Base-by-base conservation (phyloP, 352 stramenopile species). In the Globisporangium megalacanthum region DNA sequence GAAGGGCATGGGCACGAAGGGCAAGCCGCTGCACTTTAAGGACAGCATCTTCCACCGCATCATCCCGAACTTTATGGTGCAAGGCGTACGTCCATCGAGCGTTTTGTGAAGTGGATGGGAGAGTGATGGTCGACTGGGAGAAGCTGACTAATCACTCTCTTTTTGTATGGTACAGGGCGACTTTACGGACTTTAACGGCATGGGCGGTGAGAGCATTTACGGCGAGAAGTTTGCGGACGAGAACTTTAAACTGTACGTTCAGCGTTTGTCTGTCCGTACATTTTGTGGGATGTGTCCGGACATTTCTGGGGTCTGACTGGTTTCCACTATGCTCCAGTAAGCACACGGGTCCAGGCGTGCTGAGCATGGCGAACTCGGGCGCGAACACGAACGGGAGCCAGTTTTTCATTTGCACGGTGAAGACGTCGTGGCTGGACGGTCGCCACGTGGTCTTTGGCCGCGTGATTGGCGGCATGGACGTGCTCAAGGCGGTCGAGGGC, bases 21-120 rank as follows among this genome's bases (percentile, higher is more conserved):
- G 97, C 54, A 99, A 99, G 78, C 74, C 93, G 17, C 75, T 99
- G 20, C 93, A 98, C 76, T 99, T 97, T 82, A 98, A 99, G 77
- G 97, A 76, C 52, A 88, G 75, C 69, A 77, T 73, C 17, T 99
- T 99, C 77, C 97, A 99, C 85, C 85, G 97, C 59, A 94, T 99
- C 56, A 99, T 99, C 70, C 95, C 90, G 6, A 84, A 96, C 67
- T 97, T 97, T 54, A 97, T 96, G 91, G 69, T 88, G 57, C 97
- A 93, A 64, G 83, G 83, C 51, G 71, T 74, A 75, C 58, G 70
- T 79, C 3, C 35, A 39, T 6, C 15, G 10, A 39, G 10, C 15
- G 10, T 17, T 56, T 3, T 39, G 7, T 47, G 36, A 0, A 49
- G 37, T 4, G 5, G 13, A n/a, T 3, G 14, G 14, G 15, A 25